Base-by-base conservation (phyloP, 352 stramenopile species). In the Globisporangium apiculatum region DNA sequence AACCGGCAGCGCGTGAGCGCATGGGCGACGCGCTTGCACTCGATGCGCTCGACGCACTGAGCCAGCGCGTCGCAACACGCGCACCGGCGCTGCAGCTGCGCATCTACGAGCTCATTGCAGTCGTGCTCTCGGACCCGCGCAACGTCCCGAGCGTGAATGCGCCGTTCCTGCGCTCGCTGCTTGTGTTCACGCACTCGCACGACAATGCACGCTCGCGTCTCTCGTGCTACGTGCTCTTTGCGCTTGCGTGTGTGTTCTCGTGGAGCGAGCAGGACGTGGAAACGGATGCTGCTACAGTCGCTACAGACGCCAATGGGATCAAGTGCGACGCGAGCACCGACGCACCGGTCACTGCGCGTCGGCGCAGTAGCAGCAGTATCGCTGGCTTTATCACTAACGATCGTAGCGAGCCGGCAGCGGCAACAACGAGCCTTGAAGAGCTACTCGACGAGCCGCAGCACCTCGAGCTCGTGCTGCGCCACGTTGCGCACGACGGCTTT, bases 141-240 rank as follows among this genome's bases (percentile, higher is more conserved):
- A 85, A 79, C 45, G 71, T 89, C 10, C 54, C 62, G n/a, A 58
- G 51, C 4, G 73, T 82, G 9, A 72, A 58, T 24, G 73, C 73
- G 18, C 60, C 64, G 9, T 77, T 89, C 41, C 71, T 91, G 3
- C 51, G 72, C 31, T 86, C 87, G 40, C 58, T 91, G n/a, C 51
- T 89, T 0, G 55, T 61, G 0, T 91, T 83, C 52, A 55, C 56
- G 5, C 71, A 86, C 60, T 53, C 63, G 8, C 9, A 24, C n/a
- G 49, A 57, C 55, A 65, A 12, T 37, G 48, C 35, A 10, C 17
- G 12, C 4, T 36, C 48, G 0, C 52, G 56, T 31, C 79, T 76
- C 50, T 86, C 79, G 5, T 69, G 75, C 17, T 89, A 85, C 48
- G 75, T 87, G 17, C 69, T 89, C 8, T 87, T 87, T 61, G 65